Evolutionary conservation across 306 rosid species (phyloP).

Genomic region (Ochetophila trinervis): DNA sequence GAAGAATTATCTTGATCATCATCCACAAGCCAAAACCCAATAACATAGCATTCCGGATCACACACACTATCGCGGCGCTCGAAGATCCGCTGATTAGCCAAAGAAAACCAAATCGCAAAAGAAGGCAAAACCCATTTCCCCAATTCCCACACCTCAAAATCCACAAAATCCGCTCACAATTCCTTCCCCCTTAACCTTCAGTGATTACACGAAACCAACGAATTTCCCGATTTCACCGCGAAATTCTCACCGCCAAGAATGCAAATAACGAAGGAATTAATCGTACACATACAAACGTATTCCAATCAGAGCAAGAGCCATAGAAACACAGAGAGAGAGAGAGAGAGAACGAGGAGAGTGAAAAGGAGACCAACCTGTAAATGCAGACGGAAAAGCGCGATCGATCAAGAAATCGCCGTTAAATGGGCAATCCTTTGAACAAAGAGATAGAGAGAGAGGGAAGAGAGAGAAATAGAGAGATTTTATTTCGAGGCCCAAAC

Average conservation of each 20-base stretch:
- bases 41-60: constrained; percentile 4
- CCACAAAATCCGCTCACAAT: constrained; percentile 4
- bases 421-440: constrained; percentile 3
- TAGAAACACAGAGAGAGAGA: background rate
- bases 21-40: constrained; percentile 1
- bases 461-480: constrained; percentile 7
- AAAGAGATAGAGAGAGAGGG: background rate
- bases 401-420: background rate
- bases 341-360: background rate
- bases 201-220: background rate
- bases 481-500: constrained; percentile 16
- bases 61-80: background rate
- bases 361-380: constrained; percentile 15
- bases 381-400: constrained; percentile 8
- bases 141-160: background rate
- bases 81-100: constrained; percentile 1
- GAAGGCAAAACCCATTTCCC: constrained; percentile 1
- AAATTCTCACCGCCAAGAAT: constrained; percentile 5
- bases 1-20: background rate
- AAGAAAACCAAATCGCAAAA: background rate
- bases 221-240: background rate
- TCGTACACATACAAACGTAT: background rate
- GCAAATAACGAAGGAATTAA: background rate
- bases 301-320: background rate
- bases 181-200: background rate